phyloP scores from a whole-genome alignment of 106 monocot species.

The Dendrobium officinale region DNA sequence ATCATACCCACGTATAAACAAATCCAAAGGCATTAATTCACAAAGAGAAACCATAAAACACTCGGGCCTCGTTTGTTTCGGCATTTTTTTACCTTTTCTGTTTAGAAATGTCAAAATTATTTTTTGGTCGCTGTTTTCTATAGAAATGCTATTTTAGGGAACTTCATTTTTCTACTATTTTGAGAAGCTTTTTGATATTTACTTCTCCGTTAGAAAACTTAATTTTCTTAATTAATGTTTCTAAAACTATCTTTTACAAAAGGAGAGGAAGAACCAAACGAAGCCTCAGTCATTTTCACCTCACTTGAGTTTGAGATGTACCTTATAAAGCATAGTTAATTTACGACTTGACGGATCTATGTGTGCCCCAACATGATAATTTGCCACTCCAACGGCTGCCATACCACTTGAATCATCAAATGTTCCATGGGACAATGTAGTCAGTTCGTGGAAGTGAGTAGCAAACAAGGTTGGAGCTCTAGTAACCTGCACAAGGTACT shows the following conservation, averaged over 20 bases:
- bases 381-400: conserved; percentile 53
- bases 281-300: background rate
- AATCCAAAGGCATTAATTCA: background rate
- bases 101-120: too few species aligned
- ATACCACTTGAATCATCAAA: conserved; percentile 11
- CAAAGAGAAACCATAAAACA: background rate
- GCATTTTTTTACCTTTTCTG: too few species aligned
- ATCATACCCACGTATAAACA: background rate
- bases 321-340: conserved; percentile 98
- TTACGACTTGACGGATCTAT: conserved; percentile 77
- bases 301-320: conserved; percentile 10
- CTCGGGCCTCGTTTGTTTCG: too few species aligned
- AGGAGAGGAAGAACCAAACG: too few species aligned
- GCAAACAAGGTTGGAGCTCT: conserved; percentile 93
- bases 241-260: too few species aligned
- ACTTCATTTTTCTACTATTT: too few species aligned
- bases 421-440: conserved; percentile 65
- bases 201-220: too few species aligned
- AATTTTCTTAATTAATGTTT: too few species aligned
- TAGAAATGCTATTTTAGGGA: too few species aligned
- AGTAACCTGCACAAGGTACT: conserved; percentile 79
- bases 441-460: conserved; percentile 97
- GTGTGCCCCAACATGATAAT: conserved; percentile 98
- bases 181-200: too few species aligned
- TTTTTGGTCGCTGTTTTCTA: too few species aligned